These are phyloP conservation scores for Croton setiger DNA, from an alignment of 441 rosid genomes.

Conservation along the genomic window DNA sequence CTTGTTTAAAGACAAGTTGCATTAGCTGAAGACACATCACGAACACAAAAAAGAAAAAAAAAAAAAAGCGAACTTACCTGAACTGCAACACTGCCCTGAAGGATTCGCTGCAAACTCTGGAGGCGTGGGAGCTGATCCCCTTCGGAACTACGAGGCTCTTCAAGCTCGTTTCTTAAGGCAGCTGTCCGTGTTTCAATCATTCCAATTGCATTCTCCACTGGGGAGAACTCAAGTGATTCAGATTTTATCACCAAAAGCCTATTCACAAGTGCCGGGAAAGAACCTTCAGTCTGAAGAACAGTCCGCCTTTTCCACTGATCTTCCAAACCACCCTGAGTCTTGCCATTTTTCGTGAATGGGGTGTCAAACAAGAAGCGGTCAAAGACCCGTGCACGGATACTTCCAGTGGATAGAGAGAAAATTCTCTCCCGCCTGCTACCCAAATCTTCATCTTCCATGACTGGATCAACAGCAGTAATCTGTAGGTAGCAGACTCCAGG, in stretches of 20 bases:
- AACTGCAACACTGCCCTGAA: conserved; percentile 99
- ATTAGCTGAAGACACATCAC: background rate
- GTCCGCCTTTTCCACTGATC: conserved; percentile 99
- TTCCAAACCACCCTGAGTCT: conserved; percentile 97
- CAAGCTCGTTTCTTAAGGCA: conserved; percentile 89
- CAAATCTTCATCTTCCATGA: conserved; percentile 99
- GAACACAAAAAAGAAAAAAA: background rate
- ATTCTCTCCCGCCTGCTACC: conserved; percentile 98
- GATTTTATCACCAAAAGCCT: conserved; percentile 87
- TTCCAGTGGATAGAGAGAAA: conserved; percentile 92
- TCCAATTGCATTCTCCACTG: conserved; percentile 98
- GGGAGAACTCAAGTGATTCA: conserved; percentile 97
- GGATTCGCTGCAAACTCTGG: conserved; percentile 96
- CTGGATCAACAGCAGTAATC: conserved; percentile 97
- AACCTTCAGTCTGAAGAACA: conserved; percentile 89
- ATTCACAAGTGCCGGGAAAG: conserved; percentile 97
- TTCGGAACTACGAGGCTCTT: conserved; percentile 99
- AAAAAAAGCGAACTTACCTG: conserved; percentile 48
- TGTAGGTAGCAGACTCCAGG: conserved; percentile 94
- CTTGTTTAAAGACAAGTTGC: background rate
- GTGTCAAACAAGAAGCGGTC: conserved; percentile 98
- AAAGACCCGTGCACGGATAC: conserved; percentile 91
- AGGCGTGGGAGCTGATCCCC: conserved; percentile 98
- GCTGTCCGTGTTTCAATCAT: conserved; percentile 99
- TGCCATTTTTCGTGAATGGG: conserved; percentile 98